These are phyloP conservation scores for Vigna mungo DNA, from an alignment of 306 rosid species.

Conservation along the genomic window DNA sequence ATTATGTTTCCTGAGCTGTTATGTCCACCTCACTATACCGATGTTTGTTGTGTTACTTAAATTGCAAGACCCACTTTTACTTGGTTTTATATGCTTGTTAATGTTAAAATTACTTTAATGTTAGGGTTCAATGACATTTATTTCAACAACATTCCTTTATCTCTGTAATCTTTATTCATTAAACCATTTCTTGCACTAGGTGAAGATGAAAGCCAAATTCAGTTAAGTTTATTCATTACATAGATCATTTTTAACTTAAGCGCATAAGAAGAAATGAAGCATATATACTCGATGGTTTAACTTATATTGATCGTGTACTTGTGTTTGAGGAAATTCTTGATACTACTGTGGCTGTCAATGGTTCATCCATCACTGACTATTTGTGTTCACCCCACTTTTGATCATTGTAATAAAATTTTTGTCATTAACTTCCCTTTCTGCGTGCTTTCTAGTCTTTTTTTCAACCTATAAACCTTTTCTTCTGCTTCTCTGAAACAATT, in stretches of 20 bases:
- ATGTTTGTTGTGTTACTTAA: slow-evolving; percentile 21
- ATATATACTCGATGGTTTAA: no score
- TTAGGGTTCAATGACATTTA: slow-evolving; percentile 10
- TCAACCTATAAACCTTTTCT: slow-evolving; percentile 7
- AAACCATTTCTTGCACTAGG: background rate
- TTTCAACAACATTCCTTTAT: background rate
- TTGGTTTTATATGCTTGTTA: slow-evolving; percentile 28
- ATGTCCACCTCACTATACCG: slow-evolving; percentile 27
- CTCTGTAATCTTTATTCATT: background rate
- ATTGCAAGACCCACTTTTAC: background rate
- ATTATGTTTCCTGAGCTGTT: slow-evolving; percentile 2
- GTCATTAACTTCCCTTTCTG: slow-evolving; percentile 32
- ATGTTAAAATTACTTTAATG: slow-evolving; percentile 9
- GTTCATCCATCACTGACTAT: background rate
- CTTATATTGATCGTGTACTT: background rate
- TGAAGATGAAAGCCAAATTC: background rate
- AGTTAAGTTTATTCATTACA: background rate
- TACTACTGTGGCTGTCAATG: background rate
- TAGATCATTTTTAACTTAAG: background rate
- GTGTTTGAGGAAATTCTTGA: background rate
- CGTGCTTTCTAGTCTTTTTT: slow-evolving; percentile 32
- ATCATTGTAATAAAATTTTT: slow-evolving; percentile 33
- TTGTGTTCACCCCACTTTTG: background rate
- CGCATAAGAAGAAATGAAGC: background rate
- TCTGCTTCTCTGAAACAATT: slow-evolving; percentile 27